A percentile compares a stretch with the other conserved stretches of the same genome.
Evolutionary conservation across 1,284 basidiomycete species (phyloP).

Genomic region (Fomitopsis palustris): DNA sequence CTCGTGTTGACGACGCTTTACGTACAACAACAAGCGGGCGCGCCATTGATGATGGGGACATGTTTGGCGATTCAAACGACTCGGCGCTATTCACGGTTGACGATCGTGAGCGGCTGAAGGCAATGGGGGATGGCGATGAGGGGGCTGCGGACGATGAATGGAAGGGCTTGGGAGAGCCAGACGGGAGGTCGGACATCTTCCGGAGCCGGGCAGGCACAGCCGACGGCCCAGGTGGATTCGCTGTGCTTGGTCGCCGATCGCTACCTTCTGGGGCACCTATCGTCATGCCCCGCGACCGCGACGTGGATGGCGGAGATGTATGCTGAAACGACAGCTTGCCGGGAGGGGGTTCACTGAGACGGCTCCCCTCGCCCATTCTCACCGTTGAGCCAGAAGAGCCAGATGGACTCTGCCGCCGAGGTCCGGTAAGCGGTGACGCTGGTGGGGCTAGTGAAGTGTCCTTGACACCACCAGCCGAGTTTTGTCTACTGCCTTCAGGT

Average conservation of each 20-base stretch:
- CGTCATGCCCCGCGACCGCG: slow-evolving; percentile 53
- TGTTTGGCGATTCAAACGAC: slow-evolving; percentile 13
- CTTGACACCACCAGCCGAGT: neutral
- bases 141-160: slow-evolving; percentile 16
- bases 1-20: slow-evolving; percentile 25
- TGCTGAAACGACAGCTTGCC: slow-evolving; percentile 10
- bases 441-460: neutral
- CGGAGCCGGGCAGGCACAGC: slow-evolving; percentile 14
- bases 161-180: slow-evolving; percentile 9
- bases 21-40: slow-evolving; percentile 25
- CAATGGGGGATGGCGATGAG: slow-evolving; percentile 21
- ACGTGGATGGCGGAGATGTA: slow-evolving; percentile 4
- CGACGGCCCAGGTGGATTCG: neutral
- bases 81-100: slow-evolving; percentile 17
- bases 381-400: slow-evolving; percentile 24
- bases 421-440: neutral
- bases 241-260: neutral
- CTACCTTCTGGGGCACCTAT: slow-evolving; percentile 26
- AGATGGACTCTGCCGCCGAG: slow-evolving; percentile 15
- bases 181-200: slow-evolving; percentile 16
- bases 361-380: slow-evolving; percentile 12
- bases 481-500: neutral
- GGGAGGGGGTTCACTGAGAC: slow-evolving; percentile 14
- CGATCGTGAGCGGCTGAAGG: slow-evolving; percentile 22
- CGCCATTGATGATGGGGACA: slow-evolving; percentile 4